Evolutionary conservation across 2,329 filamentous ascomycete species (phyloP), one percentile per base, ranked within the genome.

Genomic region (Sporothrix humicola): DNA sequence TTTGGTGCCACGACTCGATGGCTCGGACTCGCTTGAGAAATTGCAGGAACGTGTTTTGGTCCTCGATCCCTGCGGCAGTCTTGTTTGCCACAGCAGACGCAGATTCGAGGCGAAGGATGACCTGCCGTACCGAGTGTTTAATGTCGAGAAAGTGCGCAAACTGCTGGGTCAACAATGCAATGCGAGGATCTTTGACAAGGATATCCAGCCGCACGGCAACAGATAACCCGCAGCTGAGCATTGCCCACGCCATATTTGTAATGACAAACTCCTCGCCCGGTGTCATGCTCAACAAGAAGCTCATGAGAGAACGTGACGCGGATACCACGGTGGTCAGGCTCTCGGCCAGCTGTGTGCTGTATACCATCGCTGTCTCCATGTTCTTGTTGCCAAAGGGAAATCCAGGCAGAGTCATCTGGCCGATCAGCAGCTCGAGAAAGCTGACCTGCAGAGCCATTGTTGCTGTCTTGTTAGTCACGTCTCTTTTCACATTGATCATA

Each of bases 181-280:
- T 26, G 1, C 71, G 59, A 1, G 59, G 59, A 20, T 65, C 71
- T 20, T 50, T 65, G 31, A 59, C 59, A 1, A 72, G 71, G 23
- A 72, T 31, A 23, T 72, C 71, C 26, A 72, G 71, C 17, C 71
- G 48, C 1, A 66, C 59, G 3, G 71, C 71, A n/a, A 72, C 48
- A 26, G 71, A 72, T 20, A 72, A 9, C 15, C 71, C 59, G 26
- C 71, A 72, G 71, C 71, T 72, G 10, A 72, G 44, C 10, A 72
- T 58, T 8, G 68, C 59, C 59, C 71, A 72, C 15, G 59, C 71
- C 26, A 68, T 56, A 48, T 72, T 72, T 7, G 71, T 66, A 7
- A 72, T 68, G 46, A 66, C 71, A 66, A 72, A 72, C 48, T 72
- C 71, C 15, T 72, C 71, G 48, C 71, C 71, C 3, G 71, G 44